Evolutionary conservation across 2,329 filamentous ascomycete genomes (phyloP).

Genomic region (Zarea fungicola): DNA sequence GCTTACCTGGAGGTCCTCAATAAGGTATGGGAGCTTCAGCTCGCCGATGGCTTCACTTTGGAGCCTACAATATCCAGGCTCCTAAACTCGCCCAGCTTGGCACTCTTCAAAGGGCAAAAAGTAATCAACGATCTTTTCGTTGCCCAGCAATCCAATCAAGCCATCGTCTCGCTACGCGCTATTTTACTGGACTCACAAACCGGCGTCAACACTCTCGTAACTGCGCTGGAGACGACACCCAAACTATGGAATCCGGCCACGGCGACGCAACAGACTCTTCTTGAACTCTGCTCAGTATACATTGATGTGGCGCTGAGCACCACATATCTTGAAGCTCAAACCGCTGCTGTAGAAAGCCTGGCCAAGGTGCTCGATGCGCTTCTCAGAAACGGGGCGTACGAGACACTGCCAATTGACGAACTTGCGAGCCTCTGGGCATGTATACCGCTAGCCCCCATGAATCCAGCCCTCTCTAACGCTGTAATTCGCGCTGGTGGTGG

Average conservation of each 20-base stretch:
- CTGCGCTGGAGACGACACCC: constrained; percentile 35
- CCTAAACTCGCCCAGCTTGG: constrained; percentile 22
- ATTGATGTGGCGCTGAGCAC: constrained; percentile 34
- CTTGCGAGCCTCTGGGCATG: constrained; percentile 38
- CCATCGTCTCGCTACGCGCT: constrained; percentile 20
- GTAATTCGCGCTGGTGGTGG: constrained; percentile 43
- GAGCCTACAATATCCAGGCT: constrained; percentile 19
- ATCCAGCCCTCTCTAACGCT: constrained; percentile 45
- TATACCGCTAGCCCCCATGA: constrained; percentile 34
- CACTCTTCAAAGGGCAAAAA: constrained; percentile 36
- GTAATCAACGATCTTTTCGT: constrained; percentile 33
- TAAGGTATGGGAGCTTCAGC: constrained; percentile 30
- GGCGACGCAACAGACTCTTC: constrained; percentile 21
- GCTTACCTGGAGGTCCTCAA: constrained; percentile 44
- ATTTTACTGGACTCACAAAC: constrained; percentile 26
- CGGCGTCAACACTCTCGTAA: constrained; percentile 31
- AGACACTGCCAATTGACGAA: constrained; percentile 26
- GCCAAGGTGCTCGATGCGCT: constrained; percentile 39
- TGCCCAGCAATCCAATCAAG: constrained; percentile 19
- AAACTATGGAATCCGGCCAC: constrained; percentile 22
- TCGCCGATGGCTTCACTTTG: constrained; percentile 15
- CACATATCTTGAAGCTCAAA: constrained; percentile 39
- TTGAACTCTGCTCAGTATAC: constrained; percentile 38
- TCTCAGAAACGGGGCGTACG: constrained; percentile 23
- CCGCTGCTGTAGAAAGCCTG: constrained; percentile 43